Evolutionary conservation across 2,329 filamentous ascomycete species (phyloP), one percentile per base, ranked within the genome.

Genomic region (Hirsutella thompsonii): DNA sequence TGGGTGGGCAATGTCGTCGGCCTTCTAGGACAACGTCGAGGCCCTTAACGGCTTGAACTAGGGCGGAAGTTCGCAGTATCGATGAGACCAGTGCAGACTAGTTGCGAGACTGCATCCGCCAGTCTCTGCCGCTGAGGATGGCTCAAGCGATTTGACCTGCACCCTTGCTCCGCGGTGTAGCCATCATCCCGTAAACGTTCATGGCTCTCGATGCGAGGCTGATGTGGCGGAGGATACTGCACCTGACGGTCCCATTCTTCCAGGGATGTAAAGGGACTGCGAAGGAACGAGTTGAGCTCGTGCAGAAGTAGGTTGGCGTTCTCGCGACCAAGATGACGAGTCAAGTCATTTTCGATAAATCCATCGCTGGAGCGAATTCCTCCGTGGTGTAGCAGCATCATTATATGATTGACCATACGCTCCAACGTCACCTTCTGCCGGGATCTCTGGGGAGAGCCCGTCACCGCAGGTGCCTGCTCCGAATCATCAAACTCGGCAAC

Each of bases 371-470:
- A 83, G 59, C 87, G 87, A 4, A 89, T 70, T 53, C 94, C 87
- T 14, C 92, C 76, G 0, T 79, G 85, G 56, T 85, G 89, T 44
- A 95, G 62, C 19, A 95, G 83, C 9, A 83, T 82, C 33, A 95
- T 63, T 40, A 94, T 76, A 56, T 93, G 94, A 53, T 93, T 85
- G 9, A 95, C 70, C 10, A 95, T 60, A 46, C 89, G 94, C 53
- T 94, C 88, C 8, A 82, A 76, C 52, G 89, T 90, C 48, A 75
- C 80, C 5, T 72, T 72, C 33, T 75, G 47, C 19, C 49, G 54
- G 41, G 42, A 55, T 47, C 46, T 43, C 2, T 36, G 34, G n/a
- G 16, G 9, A 34, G 32, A 16, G n/a, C 13, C 9, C 9, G 14
- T 18, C 16, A 8, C 13, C 13, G n/a, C n/a, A 11, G 32, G 37